These are phyloP conservation scores for Trametes maxima DNA, from an alignment of 768 basidiomycete species.

Conservation along the genomic window DNA sequence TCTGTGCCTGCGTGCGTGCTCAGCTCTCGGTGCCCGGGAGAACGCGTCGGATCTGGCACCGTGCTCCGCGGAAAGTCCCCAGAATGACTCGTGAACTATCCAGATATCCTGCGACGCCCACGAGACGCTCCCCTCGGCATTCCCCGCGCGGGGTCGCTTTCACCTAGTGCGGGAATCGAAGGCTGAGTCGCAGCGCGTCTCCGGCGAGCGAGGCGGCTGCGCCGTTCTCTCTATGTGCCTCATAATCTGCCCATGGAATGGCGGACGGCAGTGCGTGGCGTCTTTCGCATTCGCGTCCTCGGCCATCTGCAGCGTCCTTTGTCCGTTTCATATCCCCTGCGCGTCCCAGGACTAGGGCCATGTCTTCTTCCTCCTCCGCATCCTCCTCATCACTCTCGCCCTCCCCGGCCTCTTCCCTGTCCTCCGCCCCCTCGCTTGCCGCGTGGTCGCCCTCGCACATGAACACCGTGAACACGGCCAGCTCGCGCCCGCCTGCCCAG, in stretches of 20 bases:
- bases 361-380: conserved; percentile 20
- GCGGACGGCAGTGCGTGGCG: conserved; percentile 16
- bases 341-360: background rate
- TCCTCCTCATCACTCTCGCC: conserved; percentile 22
- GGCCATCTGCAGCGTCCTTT: conserved; percentile 22
- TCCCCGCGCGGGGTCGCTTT: conserved; percentile 11
- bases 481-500: conserved; percentile 2
- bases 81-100: background rate
- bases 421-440: conserved; percentile 15
- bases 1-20: background rate
- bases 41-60: conserved; percentile 15
- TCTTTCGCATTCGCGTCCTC: conserved; percentile 18
- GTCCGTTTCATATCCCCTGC: conserved; percentile 17
- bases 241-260: conserved; percentile 12
- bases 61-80: conserved; percentile 5
- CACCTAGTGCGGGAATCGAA: conserved; percentile 9
- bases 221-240: conserved; percentile 22
- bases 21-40: conserved; percentile 1
- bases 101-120: conserved; percentile 7
- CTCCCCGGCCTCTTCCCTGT: conserved; percentile 18
- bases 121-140: conserved; percentile 10
- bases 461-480: background rate
- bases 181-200: conserved; percentile 17
- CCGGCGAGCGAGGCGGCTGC: conserved; percentile 18
- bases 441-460: conserved; percentile 12